phyloP scores from a whole-genome alignment of 1,284 basidiomycete species.

The Cystobasidiaceae sp. region DNA sequence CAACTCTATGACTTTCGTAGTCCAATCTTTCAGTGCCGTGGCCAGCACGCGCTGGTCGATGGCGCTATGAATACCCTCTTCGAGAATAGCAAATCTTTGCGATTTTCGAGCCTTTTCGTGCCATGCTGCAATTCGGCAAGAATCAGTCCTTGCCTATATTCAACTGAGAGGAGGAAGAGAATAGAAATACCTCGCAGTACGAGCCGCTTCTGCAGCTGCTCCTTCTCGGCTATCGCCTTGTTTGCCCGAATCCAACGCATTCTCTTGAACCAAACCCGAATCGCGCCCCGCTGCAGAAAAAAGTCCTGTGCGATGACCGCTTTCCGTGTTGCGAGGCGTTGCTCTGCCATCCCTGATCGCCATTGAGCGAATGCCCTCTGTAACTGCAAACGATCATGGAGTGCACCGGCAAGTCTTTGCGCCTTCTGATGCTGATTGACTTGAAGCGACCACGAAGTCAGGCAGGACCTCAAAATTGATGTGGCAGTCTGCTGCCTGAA shows the following conservation, averaged over 20 bases:
- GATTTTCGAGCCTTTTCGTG: neutral
- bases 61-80: neutral
- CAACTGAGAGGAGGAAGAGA: too few species aligned
- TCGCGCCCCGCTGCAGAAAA: conserved; percentile 15
- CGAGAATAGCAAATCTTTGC: neutral
- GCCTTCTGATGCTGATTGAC: neutral
- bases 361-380: conserved; percentile 10
- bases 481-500: neutral
- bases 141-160: too few species aligned
- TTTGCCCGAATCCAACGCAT: conserved; percentile 1
- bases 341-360: neutral
- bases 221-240: conserved; percentile 2
- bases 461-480: neutral
- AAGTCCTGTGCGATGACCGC: conserved; percentile 27
- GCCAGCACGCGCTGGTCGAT: conserved; percentile 15
- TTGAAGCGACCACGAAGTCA: neutral
- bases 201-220: too few species aligned
- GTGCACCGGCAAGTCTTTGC: neutral
- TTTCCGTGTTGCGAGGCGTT: conserved; percentile 8
- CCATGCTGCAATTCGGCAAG: conserved; percentile 7
- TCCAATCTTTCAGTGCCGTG: conserved; percentile 20
- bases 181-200: too few species aligned
- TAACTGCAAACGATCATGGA: neutral
- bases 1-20: conserved; percentile 9
- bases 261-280: neutral